Conservation (phyloP, 2,329 filamentous ascomycete species). For the Fusarium sulawesiense region DNA sequence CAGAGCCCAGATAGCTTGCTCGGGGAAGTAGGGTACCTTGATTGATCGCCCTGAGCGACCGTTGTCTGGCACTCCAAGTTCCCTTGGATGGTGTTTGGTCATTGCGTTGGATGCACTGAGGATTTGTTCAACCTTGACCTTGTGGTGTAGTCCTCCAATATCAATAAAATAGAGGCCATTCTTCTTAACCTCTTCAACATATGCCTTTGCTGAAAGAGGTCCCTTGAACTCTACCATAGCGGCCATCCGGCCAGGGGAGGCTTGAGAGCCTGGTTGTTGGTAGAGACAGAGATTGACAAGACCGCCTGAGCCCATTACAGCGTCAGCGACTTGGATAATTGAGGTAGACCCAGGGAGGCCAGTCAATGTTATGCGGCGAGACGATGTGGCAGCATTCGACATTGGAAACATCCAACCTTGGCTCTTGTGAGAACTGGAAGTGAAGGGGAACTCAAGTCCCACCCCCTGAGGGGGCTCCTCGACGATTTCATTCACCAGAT, state of each 20-base stretch:
- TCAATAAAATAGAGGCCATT: not conserved
- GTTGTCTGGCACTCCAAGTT: not conserved
- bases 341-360: slow-evolving; percentile 34
- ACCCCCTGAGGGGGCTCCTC: not conserved
- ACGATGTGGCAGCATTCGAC: not conserved
- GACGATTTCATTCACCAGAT: not conserved
- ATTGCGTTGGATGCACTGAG: not conserved
- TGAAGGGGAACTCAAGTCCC: not conserved
- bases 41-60: slow-evolving; percentile 28
- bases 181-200: not conserved
- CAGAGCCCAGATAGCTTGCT: slow-evolving; percentile 35
- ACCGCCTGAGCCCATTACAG: slow-evolving; percentile 28
- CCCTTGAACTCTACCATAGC: not conserved
- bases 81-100: not conserved
- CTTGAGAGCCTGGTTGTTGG: not conserved
- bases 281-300: slow-evolving; percentile 20
- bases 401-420: not conserved
- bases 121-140: not conserved
- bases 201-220: slow-evolving; percentile 39
- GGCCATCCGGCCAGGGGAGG: not conserved
- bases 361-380: slow-evolving; percentile 41
- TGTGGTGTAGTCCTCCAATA: not conserved
- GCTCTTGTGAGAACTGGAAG: not conserved
- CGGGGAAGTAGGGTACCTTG: slow-evolving; percentile 23
- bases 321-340: slow-evolving; percentile 33